Evolutionary conservation across 2,329 filamentous ascomycete genomes (phyloP).

Genomic region (Neonectria punicea): DNA sequence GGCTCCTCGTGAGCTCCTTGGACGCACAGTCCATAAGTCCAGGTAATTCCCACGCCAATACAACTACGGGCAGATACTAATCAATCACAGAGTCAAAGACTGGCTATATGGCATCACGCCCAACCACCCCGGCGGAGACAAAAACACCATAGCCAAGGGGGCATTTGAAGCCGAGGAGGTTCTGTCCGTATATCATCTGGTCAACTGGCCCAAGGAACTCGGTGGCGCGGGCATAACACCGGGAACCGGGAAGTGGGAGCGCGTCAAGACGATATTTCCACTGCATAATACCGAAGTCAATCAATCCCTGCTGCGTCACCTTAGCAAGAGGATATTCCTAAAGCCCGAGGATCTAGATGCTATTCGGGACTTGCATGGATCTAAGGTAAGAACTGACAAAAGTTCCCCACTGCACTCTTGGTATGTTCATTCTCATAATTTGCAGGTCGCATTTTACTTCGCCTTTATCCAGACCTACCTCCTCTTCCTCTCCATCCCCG

Average conservation of each 20-base stretch:
- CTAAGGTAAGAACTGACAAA: slow-evolving; percentile 54
- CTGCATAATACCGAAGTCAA: slow-evolving; percentile 69
- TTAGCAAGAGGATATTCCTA: slow-evolving; percentile 64
- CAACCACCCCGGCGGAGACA: slow-evolving; percentile 67
- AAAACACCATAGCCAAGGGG: slow-evolving; percentile 62
- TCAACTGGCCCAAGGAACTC: slow-evolving; percentile 65
- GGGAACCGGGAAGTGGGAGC: slow-evolving; percentile 66
- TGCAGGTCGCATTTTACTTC: slow-evolving; percentile 79
- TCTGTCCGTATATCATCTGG: slow-evolving; percentile 75
- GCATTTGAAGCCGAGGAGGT: slow-evolving; percentile 72
- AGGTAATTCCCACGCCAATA: slow-evolving; percentile 54
- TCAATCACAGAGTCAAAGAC: slow-evolving; percentile 69
- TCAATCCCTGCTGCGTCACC: slow-evolving; percentile 64
- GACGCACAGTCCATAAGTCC: slow-evolving; percentile 73
- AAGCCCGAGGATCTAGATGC: slow-evolving; percentile 64
- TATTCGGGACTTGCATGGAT: slow-evolving; percentile 70
- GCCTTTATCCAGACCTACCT: slow-evolving; percentile 85
- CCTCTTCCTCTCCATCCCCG: slow-evolving; percentile 75
- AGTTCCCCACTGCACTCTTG: no score
- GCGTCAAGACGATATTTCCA: slow-evolving; percentile 70
- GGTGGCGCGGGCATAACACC: slow-evolving; percentile 73
- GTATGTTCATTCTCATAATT: background rate
- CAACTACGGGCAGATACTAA: background rate
- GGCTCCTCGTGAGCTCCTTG: slow-evolving; percentile 70
- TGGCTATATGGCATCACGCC: slow-evolving; percentile 78